Evolutionary conservation across 2,329 filamentous ascomycete species (phyloP), one percentile per base, ranked within the genome.

Genomic region (Cladophialophora bantiana): DNA sequence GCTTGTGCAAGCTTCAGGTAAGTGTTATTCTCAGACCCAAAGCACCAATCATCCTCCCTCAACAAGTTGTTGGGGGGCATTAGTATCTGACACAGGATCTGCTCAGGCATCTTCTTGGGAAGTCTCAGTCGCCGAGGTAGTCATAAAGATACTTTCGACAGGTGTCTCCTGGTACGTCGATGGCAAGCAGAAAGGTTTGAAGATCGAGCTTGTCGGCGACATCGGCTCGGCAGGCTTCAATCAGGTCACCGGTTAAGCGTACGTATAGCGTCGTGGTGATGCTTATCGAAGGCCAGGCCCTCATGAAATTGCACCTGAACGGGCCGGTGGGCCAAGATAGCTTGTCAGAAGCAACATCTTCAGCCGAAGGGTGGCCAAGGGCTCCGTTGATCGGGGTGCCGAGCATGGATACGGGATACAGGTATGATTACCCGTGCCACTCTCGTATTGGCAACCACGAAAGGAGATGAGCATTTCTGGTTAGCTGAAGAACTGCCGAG

Each of bases 1-100:
- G 38, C 34, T 34, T 64, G 48, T 68, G 66, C 32, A 66, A 42
- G 18, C 31, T 68, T 36, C 66, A 68, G 58, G 62, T 65, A 31
- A 59, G 62, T 20, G 9, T 20, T 6, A n/a, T 35, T 18, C 3
- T 38, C n/a, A 38, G 54, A 12, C 54, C n/a, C 54, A 6, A 9
- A 26, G 10, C 18, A 13, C 18, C 7, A 7, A 15, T n/a, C n/a
- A 12, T 10, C 20, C 18, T 4, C n/a, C 12, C 42, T 48, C 42
- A 20, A 48, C n/a, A 20, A 48, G 42, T 48, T n/a, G 18, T 48
- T 4, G 42, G 34, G n/a, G n/a, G 15, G 4, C 9, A 6, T 38
- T 15, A 7, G 32, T 57, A 7, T 35, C 54, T 57, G 54, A 57
- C 54, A 5, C 54, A 18, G 20, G 42, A 52, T 61, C 52, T 48